Evolutionary conservation across 257 asterid genomes (phyloP).

Genomic region (Datura wrightii): DNA sequence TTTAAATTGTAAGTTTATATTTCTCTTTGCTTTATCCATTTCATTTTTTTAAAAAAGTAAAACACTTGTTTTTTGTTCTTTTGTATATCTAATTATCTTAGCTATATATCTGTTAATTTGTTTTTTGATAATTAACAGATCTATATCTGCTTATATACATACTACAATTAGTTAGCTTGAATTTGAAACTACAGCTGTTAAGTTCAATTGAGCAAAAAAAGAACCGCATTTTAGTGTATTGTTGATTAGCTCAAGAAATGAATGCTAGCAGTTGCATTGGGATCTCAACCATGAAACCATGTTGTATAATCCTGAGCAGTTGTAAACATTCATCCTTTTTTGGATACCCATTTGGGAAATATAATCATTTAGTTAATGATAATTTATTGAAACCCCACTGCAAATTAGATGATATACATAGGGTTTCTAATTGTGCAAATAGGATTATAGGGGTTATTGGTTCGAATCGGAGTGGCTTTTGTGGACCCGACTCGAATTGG

Average conservation of each 20-base stretch:
- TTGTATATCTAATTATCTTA: slow-evolving; percentile 10
- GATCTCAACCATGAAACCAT: slow-evolving; percentile 61
- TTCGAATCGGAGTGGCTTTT: slow-evolving; percentile 56
- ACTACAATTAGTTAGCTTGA: not conserved
- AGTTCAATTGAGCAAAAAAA: not conserved
- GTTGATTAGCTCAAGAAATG: slow-evolving; percentile 44
- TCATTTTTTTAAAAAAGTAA: not conserved
- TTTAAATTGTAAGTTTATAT: slow-evolving; percentile 46
- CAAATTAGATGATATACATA: slow-evolving; percentile 36
- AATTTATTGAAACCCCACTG: slow-evolving; percentile 56
- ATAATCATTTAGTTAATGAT: slow-evolving; percentile 36
- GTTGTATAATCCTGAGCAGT: slow-evolving; percentile 51
- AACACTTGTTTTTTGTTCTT: not conserved
- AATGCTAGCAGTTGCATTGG: slow-evolving; percentile 60
- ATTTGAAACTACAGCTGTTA: not conserved
- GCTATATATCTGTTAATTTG: slow-evolving; percentile 37
- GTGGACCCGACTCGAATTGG: slow-evolving; percentile 59
- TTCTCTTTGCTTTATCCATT: not conserved
- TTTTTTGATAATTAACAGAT: slow-evolving; percentile 41
- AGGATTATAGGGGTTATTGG: slow-evolving; percentile 41
- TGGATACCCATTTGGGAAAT: slow-evolving; percentile 52
- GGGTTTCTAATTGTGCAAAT: slow-evolving; percentile 34
- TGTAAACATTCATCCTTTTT: slow-evolving; percentile 57
- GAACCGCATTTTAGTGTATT: slow-evolving; percentile 21
- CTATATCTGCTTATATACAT: slow-evolving; percentile 20